A percentile compares a stretch with the other conserved stretches of the same genome.
Evolutionary conservation across 202 grass and related monocot species (phyloP).

Genomic region (Carex arenaria): DNA sequence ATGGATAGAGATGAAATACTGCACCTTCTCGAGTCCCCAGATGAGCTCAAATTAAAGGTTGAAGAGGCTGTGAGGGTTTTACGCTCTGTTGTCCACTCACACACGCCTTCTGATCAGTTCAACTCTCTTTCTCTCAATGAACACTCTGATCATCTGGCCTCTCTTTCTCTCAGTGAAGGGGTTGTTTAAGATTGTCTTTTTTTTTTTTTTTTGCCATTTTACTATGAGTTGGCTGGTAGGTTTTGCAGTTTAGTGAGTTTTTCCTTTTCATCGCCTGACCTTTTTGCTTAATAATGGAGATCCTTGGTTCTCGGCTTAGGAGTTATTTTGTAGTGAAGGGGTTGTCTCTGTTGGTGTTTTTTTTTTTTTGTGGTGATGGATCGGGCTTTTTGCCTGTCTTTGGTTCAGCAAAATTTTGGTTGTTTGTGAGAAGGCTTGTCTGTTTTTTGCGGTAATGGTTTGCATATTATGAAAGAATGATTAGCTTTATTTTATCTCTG

Average conservation of each 20-base stretch:
- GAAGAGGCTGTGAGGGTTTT: conserved; percentile 88
- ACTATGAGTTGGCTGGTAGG: background rate
- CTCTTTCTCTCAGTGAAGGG: conserved; percentile 50
- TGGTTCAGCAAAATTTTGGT: conserved; percentile 11
- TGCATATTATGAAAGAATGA: conserved; percentile 1
- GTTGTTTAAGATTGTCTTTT: conserved; percentile 15
- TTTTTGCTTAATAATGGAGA: background rate
- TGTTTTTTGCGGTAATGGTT: background rate
- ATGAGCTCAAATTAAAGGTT: conserved; percentile 78
- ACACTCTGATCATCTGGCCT: conserved; percentile 50
- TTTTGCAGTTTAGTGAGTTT: conserved; percentile 17
- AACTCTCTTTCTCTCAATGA: conserved; percentile 10
- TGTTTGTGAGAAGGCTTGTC: background rate
- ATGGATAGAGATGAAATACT: conserved; percentile 95
- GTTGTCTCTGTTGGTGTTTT: background rate
- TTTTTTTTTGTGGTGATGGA: background rate
- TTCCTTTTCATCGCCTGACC: background rate
- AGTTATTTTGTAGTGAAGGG: background rate
- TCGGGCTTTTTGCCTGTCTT: background rate
- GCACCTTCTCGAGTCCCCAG: conserved; percentile 82
- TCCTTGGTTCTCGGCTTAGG: background rate
- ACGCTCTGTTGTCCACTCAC: conserved; percentile 34
- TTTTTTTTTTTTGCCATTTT: background rate
- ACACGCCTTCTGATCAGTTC: background rate
- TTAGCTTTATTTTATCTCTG: background rate